Evolutionary conservation across 2,329 filamentous ascomycete species (phyloP).

Genomic region (Aspergillus amoenus): DNA sequence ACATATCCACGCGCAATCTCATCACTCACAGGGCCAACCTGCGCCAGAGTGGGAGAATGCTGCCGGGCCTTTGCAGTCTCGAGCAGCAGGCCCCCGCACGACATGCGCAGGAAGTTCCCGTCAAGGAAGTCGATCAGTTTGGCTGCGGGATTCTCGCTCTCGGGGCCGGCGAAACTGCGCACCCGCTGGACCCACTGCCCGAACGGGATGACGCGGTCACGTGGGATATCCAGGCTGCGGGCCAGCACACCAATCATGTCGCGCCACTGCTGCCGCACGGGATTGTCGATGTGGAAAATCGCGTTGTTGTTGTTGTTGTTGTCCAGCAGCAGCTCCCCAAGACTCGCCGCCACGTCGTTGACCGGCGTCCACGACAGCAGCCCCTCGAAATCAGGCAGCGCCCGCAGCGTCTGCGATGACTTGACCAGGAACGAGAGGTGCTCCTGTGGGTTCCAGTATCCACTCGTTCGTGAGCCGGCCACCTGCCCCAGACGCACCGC

Average conservation of each 20-base stretch:
- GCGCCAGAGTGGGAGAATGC: constrained; percentile 43
- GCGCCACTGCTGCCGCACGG: constrained; percentile 42
- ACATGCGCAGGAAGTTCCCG: constrained; percentile 41
- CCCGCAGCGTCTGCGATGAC: constrained; percentile 47
- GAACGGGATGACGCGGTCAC: constrained; percentile 35
- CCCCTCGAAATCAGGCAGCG: constrained; percentile 45
- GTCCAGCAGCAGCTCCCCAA: constrained; percentile 32
- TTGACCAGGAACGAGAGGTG: constrained; percentile 54
- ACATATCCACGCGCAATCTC: neutral
- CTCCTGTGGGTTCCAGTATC: constrained; percentile 57
- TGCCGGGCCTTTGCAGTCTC: constrained; percentile 44
- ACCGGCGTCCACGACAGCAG: constrained; percentile 49
- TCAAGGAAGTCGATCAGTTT: constrained; percentile 32
- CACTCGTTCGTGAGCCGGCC: constrained; percentile 49
- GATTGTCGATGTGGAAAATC: constrained; percentile 50
- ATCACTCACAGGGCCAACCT: constrained; percentile 34
- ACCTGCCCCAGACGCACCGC: constrained; percentile 53
- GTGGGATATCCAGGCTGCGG: constrained; percentile 32
- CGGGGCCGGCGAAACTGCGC: constrained; percentile 14
- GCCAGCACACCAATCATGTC: constrained; percentile 37
- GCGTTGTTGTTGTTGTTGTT: constrained; percentile 10
- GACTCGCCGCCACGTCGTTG: constrained; percentile 38
- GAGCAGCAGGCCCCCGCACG: constrained; percentile 46
- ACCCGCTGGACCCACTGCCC: constrained; percentile 42
- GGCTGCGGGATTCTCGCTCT: constrained; percentile 31